Percentiles rank a stretch among this genome's conserved stretches.
Evolutionary conservation across 352 stramenopile species (phyloP).

Genomic region (Phytophthora citrophthora): DNA sequence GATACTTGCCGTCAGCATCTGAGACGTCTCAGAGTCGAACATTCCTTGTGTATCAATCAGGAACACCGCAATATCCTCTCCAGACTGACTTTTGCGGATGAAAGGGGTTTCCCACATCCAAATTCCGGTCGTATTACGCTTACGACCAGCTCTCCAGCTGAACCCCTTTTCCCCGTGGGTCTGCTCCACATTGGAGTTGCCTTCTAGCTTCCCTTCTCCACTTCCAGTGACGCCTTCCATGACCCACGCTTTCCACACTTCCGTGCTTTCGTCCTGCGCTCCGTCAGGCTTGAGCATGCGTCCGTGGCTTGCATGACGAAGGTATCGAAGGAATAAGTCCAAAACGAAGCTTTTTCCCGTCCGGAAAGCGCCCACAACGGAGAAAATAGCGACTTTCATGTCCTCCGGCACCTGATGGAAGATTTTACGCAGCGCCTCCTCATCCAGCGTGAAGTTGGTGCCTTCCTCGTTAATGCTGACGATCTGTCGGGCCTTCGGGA

Average conservation of each 20-base stretch:
- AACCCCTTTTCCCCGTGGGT: constrained; percentile 91
- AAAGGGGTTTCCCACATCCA: constrained; percentile 99
- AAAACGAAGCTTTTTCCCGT: constrained; percentile 99
- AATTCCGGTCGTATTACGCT: constrained; percentile 99
- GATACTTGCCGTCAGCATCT: constrained; percentile 98
- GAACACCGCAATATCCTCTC: constrained; percentile 94
- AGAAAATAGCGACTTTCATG: constrained; percentile 98
- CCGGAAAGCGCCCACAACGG: constrained; percentile 98
- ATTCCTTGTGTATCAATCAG: constrained; percentile 99
- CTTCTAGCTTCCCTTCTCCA: constrained; percentile 69
- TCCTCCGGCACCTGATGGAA: constrained; percentile 84
- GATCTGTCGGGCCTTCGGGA: constrained; percentile 67
- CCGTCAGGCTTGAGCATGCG: constrained; percentile 53
- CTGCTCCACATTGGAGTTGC: constrained; percentile 86
- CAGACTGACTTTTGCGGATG: constrained; percentile 88
- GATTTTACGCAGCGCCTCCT: constrained; percentile 70
- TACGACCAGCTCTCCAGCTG: constrained; percentile 95
- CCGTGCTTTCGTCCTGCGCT: constrained; percentile 48
- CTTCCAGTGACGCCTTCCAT: constrained; percentile 62
- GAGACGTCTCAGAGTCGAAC: constrained; percentile 99
- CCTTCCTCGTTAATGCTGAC: constrained; percentile 90
- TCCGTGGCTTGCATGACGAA: constrained; percentile 79
- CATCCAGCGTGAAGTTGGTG: constrained; percentile 87
- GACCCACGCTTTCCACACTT: constrained; percentile 74
- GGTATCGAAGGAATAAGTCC: constrained; percentile 97